These are phyloP conservation scores for Tolypocladium cylindrosporum DNA, from an alignment of 2,329 filamentous ascomycete genomes.

Conservation along the genomic window DNA sequence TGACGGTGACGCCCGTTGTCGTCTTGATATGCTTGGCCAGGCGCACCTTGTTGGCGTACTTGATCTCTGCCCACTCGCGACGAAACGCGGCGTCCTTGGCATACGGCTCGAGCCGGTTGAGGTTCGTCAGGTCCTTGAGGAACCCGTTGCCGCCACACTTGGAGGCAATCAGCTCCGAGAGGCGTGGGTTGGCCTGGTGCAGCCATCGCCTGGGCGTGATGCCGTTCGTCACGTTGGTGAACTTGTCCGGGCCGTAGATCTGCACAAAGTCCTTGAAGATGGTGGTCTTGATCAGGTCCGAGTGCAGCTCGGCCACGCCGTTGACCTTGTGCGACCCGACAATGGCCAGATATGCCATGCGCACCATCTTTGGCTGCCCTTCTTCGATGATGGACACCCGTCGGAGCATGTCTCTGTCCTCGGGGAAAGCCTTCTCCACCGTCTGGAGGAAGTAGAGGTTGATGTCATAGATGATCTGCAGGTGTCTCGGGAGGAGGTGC, in stretches of 20 bases:
- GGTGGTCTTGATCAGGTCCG: conserved; percentile 96
- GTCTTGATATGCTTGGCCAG: conserved; percentile 86
- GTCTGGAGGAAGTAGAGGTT: conserved; percentile 87
- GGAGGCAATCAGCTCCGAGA: conserved; percentile 85
- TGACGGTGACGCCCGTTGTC: conserved; percentile 69
- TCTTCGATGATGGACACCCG: conserved; percentile 98
- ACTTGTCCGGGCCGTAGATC: conserved; percentile 93
- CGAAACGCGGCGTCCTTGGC: conserved; percentile 83
- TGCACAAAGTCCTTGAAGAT: conserved; percentile 98
- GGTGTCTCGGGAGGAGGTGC: conserved; percentile 82
- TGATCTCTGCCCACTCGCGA: conserved; percentile 93
- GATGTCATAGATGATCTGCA: conserved; percentile 98
- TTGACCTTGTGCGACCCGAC: conserved; percentile 99
- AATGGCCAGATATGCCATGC: conserved; percentile 92
- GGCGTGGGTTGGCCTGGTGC: conserved; percentile 88
- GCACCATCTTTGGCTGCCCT: conserved; percentile 92
- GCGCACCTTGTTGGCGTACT: conserved; percentile 88
- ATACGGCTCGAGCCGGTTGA: conserved; percentile 78
- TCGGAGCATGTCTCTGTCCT: conserved; percentile 73
- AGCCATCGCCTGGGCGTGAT: conserved; percentile 95
- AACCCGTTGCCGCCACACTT: conserved; percentile 78
- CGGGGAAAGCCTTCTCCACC: conserved; percentile 84
- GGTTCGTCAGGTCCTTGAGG: conserved; percentile 78
- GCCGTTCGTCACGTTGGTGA: conserved; percentile 97
- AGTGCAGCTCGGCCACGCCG: conserved; percentile 93